A percentile compares a stretch with the other conserved stretches of the same genome.
phyloP scores from a whole-genome alignment of 2,329 filamentous ascomycete species.

The Colletotrichum salicis region DNA sequence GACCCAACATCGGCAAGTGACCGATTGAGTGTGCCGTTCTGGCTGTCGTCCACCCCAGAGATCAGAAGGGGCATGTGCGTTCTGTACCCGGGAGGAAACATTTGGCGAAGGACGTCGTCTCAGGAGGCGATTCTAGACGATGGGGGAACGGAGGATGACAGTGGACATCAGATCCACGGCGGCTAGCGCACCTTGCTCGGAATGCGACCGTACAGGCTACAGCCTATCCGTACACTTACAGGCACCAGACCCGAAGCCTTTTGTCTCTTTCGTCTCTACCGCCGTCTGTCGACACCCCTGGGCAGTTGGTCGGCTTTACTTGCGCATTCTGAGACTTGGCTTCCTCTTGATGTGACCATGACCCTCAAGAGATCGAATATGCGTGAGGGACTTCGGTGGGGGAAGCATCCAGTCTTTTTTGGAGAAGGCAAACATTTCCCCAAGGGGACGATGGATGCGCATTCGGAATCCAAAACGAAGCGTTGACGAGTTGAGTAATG shows the following conservation, averaged over 20 bases:
- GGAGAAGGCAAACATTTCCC: background rate
- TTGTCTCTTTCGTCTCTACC: background rate
- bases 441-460: background rate
- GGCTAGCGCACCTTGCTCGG: constrained; percentile 18
- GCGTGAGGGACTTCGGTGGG: background rate
- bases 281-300: background rate
- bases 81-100: background rate
- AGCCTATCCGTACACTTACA: no score
- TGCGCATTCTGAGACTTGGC: constrained; percentile 14
- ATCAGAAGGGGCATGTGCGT: background rate
- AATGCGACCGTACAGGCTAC: constrained; percentile 1
- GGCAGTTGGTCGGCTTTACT: background rate
- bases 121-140: constrained; percentile 13
- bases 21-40: background rate
- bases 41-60: background rate
- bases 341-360: background rate
- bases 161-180: background rate
- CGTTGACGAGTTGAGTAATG: background rate
- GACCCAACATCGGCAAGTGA: background rate
- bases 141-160: background rate
- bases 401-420: background rate
- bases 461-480: background rate
- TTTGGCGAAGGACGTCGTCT: background rate
- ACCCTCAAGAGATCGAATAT: background rate
- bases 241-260: background rate